Evolutionary conservation across 805 yeast genomes (phyloP), one percentile per base, ranked within the genome.

Genomic region (Spathaspora boniae): DNA sequence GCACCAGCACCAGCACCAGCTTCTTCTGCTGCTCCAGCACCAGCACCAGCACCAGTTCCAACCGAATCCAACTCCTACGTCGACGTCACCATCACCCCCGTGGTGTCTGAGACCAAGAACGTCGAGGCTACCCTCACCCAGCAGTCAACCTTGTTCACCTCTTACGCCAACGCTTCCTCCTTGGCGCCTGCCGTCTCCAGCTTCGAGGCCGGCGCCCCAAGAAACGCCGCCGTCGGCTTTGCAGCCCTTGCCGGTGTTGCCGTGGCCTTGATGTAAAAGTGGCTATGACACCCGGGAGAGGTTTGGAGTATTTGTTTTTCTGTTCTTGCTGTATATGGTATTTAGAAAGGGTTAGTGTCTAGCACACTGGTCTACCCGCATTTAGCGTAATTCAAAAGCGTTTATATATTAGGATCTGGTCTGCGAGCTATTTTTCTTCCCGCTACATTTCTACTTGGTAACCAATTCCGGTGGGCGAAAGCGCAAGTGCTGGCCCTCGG

Each of bases 401-500:
- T n/a, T n/a, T n/a, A n/a, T n/a, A n/a, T n/a, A n/a, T n/a, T n/a
- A n/a, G n/a, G n/a, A n/a, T n/a, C n/a, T n/a, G n/a, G n/a, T n/a
- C n/a, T n/a, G n/a, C n/a, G n/a, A n/a, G n/a, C n/a, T n/a, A n/a
- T n/a, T n/a, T n/a, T n/a, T n/a, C n/a, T n/a, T n/a, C n/a, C n/a
- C n/a, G n/a, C n/a, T n/a, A n/a, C n/a, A n/a, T n/a, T n/a, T n/a
- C n/a, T n/a, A n/a, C n/a, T n/a, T n/a, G n/a, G n/a, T n/a, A n/a
- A n/a, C n/a, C n/a, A n/a, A 41, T 22, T 57, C 62, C 1, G 82
- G 82, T 2, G 72, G 76, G 41, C 62, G 67, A 53, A 76, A 78
- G 48, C 81, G 60, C 25, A 70, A 54, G 38, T 58, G 64, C 42
- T 74, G 77, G 2, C 93, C 95, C 48, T 82, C 88, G 26, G 67